A percentile compares a stretch with the other conserved stretches of the same genome.
Evolutionary conservation across 148 eudicot genomes (phyloP).

Genomic region (Suaeda aralocaspica): DNA sequence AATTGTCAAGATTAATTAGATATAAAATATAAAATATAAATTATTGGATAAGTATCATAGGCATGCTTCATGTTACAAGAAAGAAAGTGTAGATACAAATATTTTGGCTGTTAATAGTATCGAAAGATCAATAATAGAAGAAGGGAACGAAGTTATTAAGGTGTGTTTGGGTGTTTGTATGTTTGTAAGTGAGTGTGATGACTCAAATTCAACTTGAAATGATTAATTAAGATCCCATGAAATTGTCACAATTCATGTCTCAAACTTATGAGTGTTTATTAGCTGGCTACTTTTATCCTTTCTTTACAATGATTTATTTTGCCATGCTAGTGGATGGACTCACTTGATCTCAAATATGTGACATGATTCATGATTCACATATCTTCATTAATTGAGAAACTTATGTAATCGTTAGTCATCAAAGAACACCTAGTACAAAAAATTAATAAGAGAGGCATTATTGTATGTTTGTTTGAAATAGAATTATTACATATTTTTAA

Average conservation of each 20-base stretch:
- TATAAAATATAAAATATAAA: neutral
- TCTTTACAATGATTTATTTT: neutral
- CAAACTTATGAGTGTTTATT: conserved; percentile 1
- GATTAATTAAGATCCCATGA: conserved; percentile 4
- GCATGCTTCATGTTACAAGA: conserved; percentile 19
- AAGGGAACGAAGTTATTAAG: neutral
- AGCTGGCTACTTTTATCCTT: conserved; percentile 20
- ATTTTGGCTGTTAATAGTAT: conserved; percentile 17
- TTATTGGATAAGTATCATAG: neutral
- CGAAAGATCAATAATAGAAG: conserved; percentile 13
- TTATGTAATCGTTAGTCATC: too few relatives aligned
- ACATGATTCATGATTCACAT: too few relatives aligned
- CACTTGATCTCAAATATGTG: too few relatives aligned
- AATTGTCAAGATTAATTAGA: neutral
- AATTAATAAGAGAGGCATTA: too few relatives aligned
- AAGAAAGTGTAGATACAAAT: conserved; percentile 7
- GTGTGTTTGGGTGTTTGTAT: too few relatives aligned
- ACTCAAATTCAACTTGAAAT: conserved; percentile 8
- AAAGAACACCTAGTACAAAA: too few relatives aligned
- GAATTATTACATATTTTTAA: too few relatives aligned
- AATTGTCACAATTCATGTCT: conserved; percentile 17
- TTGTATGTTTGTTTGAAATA: too few relatives aligned
- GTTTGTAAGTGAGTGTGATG: neutral
- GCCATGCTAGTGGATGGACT: too few relatives aligned
- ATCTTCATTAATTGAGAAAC: too few relatives aligned